These are phyloP conservation scores for Neurospora africana DNA, from an alignment of 495 filamentous ascomycete species.

Conservation along the genomic window DNA sequence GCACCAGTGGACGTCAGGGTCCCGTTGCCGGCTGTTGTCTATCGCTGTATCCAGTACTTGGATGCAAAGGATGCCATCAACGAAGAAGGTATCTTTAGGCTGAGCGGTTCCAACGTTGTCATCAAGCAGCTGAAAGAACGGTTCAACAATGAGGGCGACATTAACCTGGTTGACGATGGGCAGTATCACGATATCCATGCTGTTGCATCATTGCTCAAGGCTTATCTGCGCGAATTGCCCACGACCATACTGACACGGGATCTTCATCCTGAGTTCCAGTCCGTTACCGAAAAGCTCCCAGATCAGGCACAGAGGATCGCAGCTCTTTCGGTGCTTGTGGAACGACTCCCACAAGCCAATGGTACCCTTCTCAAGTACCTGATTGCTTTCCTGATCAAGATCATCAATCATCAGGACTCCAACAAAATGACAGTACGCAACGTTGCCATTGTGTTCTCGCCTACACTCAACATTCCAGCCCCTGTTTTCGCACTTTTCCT, in stretches of 20 bases:
- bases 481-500: conserved; percentile 91
- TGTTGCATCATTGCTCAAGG: conserved; percentile 85
- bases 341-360: conserved; percentile 71
- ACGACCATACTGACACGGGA: conserved; percentile 84
- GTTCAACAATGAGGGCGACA: conserved; percentile 89
- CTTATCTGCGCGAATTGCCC: conserved; percentile 87
- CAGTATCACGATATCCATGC: conserved; percentile 94
- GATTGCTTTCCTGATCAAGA: conserved; percentile 73
- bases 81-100: conserved; percentile 93
- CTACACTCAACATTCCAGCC: conserved; percentile 91
- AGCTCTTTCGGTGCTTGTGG: conserved; percentile 79
- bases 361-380: conserved; percentile 69
- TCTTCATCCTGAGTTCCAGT: conserved; percentile 78
- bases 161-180: conserved; percentile 74
- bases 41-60: conserved; percentile 91
- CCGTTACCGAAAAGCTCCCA: conserved; percentile 63
- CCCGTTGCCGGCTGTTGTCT: conserved; percentile 87
- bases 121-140: conserved; percentile 84
- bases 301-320: conserved; percentile 65
- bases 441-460: conserved; percentile 97
- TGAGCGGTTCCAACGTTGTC: conserved; percentile 88
- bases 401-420: conserved; percentile 76
- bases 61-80: conserved; percentile 67
- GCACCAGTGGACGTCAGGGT: conserved; percentile 59
- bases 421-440: conserved; percentile 99